Base-by-base conservation (phyloP, 2,329 filamentous ascomycete genomes). In the Calonectria multiphialidica region DNA sequence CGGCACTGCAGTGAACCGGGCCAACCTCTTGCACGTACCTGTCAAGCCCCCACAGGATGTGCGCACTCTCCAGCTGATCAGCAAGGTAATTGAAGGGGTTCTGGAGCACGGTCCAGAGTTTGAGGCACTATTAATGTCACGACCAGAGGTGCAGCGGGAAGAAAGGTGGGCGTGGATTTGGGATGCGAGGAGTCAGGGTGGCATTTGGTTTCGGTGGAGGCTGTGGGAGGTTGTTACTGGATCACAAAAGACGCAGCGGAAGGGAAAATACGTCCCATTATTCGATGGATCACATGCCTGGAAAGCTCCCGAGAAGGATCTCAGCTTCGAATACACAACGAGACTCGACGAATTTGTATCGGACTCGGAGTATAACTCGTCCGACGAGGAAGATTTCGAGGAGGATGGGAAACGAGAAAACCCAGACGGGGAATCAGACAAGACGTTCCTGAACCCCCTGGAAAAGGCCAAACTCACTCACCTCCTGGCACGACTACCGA, bases 81-180 rank as follows among this genome's bases (percentile, higher is more conserved):
- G 98, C 84, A 96, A 93, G 81, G 94, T 95, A 0, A 89, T 98
- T 40, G 96, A 98, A 80, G 89, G 90, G 3, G 87, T 98, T 0
- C 86, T 98, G 10, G 90, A 92, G 25, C 91, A 97, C 76, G 95
- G 96, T 0, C 91, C 94, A 0, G 95, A 97, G 79, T 97, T 98
- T 72, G 97, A 99, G 83, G 95, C 96, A 6, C 87, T 98, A 2
- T 88, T 99, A 8, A 98, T 98, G 97, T 93, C 93, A 62, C 89
- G 94, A 21, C 91, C 94, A 0, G 92, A 95, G 67, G 93, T 98
- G 1, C 95, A 98, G 81, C 90, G 89, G 47, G 94, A 98, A 72
- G 94, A 98, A 82, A 95, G 93, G 76, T 98, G 96, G 92, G 94
- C 95, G 0, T 99, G 96, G 94, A 87, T 99, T 6, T 99, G 95